Evolutionary conservation across 805 yeast genomes (phyloP).

Genomic region (Starmerella vaccinii): DNA sequence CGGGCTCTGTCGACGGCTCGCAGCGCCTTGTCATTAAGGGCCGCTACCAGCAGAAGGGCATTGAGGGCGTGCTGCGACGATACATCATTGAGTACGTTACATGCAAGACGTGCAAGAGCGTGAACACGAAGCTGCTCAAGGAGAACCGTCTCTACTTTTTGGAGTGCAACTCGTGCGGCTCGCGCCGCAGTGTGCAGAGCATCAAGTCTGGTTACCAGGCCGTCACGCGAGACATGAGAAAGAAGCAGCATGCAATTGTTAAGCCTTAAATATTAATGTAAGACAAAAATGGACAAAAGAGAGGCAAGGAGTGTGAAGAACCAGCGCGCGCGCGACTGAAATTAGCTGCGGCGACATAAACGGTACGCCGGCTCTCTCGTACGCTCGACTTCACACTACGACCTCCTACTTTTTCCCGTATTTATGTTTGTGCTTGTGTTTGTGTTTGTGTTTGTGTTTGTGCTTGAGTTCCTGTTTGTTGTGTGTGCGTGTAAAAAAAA

Average conservation of each 20-base stretch:
- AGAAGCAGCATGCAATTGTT: conserved; percentile 22
- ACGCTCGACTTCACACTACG: neutral
- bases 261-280: neutral
- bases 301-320: no score
- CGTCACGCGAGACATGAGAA: conserved; percentile 30
- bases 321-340: neutral
- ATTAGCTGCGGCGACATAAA: neutral
- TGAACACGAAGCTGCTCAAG: conserved; percentile 90
- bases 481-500: neutral
- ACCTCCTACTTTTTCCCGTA: no score
- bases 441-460: neutral
- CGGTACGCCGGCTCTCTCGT: neutral
- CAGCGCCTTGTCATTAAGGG: conserved; percentile 96
- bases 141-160: conserved; percentile 96
- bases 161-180: conserved; percentile 97
- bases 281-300: no score
- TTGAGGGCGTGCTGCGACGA: conserved; percentile 92
- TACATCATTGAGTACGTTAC: conserved; percentile 95
- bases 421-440: neutral
- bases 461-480: no score
- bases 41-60: conserved; percentile 93
- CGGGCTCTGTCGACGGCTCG: conserved; percentile 97
- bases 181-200: conserved; percentile 90
- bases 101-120: conserved; percentile 97
- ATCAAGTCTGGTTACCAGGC: conserved; percentile 99